Conservation (phyloP, 192 early-diverging fungal species). For the Thamnidium elegans region DNA sequence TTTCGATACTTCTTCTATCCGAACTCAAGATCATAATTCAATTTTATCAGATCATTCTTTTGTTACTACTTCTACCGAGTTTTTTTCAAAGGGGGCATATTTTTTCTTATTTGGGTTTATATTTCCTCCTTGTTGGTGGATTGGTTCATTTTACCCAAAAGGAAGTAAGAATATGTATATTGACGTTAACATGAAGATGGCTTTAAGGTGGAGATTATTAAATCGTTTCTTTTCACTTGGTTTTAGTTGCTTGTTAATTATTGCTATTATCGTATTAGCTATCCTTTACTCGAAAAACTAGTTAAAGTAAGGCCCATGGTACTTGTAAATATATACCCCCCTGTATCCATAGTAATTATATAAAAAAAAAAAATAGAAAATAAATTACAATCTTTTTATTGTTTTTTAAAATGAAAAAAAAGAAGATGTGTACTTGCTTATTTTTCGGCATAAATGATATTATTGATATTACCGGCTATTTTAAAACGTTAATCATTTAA, state of each 20-base stretch:
- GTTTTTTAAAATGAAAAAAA: no score
- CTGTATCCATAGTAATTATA: no score
- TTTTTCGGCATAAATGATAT: constrained; percentile 20
- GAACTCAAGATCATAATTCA: no score
- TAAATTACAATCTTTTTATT: no score
- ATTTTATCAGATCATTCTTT: no score
- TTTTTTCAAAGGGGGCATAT: constrained; percentile 19
- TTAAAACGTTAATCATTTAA: background rate
- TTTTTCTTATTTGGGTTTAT: constrained; percentile 29
- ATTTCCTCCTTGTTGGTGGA: constrained; percentile 25
- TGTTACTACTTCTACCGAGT: background rate
- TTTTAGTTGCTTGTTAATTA: constrained; percentile 21
- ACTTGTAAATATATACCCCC: no score
- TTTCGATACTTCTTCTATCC: no score
- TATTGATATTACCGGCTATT: constrained; percentile 34
- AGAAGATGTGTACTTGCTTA: background rate
- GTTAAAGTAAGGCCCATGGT: no score
- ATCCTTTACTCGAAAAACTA: constrained; percentile 2
- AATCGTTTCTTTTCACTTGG: constrained; percentile 30
- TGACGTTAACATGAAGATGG: constrained; percentile 17
- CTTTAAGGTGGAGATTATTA: constrained; percentile 19
- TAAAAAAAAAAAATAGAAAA: no score
- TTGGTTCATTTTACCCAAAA: constrained; percentile 22
- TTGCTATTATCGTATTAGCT: constrained; percentile 24
- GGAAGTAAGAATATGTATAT: background rate